phyloP scores from a whole-genome alignment of 148 eudicot species.

The Rhododendron williamsianum region DNA sequence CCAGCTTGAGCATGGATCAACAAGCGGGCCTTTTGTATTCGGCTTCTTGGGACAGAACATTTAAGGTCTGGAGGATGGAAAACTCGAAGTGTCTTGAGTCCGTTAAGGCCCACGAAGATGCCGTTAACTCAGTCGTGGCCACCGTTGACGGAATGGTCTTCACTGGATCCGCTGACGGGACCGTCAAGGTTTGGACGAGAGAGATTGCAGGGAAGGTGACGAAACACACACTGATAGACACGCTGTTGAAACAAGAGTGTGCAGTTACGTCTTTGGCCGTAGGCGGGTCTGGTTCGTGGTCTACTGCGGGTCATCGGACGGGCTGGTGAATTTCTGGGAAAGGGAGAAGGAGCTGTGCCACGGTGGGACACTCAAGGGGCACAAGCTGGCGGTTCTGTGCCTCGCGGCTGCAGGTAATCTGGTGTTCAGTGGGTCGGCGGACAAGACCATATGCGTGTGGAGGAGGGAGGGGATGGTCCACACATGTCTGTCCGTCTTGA shows the following conservation, averaged over 20 bases:
- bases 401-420: slow-evolving; percentile 36
- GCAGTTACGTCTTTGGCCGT: slow-evolving; percentile 43
- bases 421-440: slow-evolving; percentile 51
- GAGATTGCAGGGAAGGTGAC: slow-evolving; percentile 29
- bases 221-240: slow-evolving; percentile 25
- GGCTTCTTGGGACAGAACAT: slow-evolving; percentile 51
- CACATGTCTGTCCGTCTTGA: slow-evolving; percentile 39
- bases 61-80: slow-evolving; percentile 41
- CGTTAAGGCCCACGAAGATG: slow-evolving; percentile 53
- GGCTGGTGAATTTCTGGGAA: slow-evolving; percentile 46
- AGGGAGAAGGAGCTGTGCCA: slow-evolving; percentile 33
- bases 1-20: slow-evolving; percentile 33
- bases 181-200: slow-evolving; percentile 43
- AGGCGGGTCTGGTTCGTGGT: slow-evolving; percentile 21
- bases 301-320: slow-evolving; percentile 53
- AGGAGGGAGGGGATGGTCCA: slow-evolving; percentile 35
- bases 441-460: slow-evolving; percentile 49
- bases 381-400: slow-evolving; percentile 46
- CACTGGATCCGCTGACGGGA: slow-evolving; percentile 52
- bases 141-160: slow-evolving; percentile 26
- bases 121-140: slow-evolving; percentile 41
- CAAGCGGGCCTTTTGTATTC: slow-evolving; percentile 43
- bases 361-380: slow-evolving; percentile 51
- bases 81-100: slow-evolving; percentile 41
- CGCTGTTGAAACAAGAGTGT: slow-evolving; percentile 35